Evolutionary conservation across 2,329 filamentous ascomycete species (phyloP).

Genomic region (Cadophora malorum): DNA sequence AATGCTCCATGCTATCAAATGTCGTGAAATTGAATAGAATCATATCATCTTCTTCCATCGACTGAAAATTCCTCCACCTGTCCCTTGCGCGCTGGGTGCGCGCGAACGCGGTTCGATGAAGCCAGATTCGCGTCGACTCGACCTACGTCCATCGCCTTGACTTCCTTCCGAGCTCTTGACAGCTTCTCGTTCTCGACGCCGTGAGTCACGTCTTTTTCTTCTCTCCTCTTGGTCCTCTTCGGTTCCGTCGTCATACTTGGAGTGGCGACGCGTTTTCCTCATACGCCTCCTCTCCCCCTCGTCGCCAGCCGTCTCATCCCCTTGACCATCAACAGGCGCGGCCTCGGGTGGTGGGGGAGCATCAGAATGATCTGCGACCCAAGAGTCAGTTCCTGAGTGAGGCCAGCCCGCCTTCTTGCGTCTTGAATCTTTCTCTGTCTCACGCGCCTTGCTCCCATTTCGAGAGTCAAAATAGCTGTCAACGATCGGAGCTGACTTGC

Average conservation of each 20-base stretch:
- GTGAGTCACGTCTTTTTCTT: conserved; percentile 40
- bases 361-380: conserved; percentile 70
- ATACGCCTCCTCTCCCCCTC: conserved; percentile 38
- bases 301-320: conserved; percentile 38
- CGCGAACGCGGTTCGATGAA: conserved; percentile 54
- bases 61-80: conserved; percentile 59
- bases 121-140: conserved; percentile 39
- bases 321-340: conserved; percentile 29
- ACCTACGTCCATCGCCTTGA: conserved; percentile 41
- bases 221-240: conserved; percentile 41
- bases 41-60: conserved; percentile 31
- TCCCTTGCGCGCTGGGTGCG: conserved; percentile 65
- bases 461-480: conserved; percentile 55
- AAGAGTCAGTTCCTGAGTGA: conserved; percentile 68
- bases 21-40: conserved; percentile 13
- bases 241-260: conserved; percentile 37
- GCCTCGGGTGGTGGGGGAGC: conserved; percentile 62
- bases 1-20: conserved; percentile 22
- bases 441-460: conserved; percentile 50
- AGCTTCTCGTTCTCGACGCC: conserved; percentile 39
- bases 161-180: conserved; percentile 44
- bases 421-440: conserved; percentile 39
- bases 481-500: conserved; percentile 51
- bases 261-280: conserved; percentile 41
- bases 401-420: conserved; percentile 57